phyloP scores from a whole-genome alignment of 2,329 filamentous ascomycete genomes.

The Westerdykella sp. region DNA sequence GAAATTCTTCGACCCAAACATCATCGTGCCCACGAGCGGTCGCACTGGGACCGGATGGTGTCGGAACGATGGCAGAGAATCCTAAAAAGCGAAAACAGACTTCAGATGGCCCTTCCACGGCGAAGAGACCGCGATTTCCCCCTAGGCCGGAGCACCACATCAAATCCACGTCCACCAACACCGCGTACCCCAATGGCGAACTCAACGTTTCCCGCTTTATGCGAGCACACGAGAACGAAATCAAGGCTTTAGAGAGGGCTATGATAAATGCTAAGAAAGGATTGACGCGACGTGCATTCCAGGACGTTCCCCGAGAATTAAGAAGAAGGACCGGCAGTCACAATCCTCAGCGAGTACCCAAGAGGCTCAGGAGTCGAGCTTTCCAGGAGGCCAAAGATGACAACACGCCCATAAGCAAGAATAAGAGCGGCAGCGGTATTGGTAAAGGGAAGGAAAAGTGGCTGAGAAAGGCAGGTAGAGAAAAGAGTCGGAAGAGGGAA shows the following conservation, averaged over 20 bases:
- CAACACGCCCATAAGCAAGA: constrained; percentile 76
- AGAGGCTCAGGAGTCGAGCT: constrained; percentile 64
- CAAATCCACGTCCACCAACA: constrained; percentile 25
- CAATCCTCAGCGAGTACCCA: constrained; percentile 85
- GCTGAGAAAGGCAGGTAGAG: constrained; percentile 69
- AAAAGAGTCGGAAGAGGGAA: constrained; percentile 59
- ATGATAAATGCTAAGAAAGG: constrained; percentile 67
- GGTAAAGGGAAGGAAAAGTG: constrained; percentile 41
- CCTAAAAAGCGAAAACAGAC: constrained; percentile 21
- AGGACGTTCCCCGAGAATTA: constrained; percentile 79
- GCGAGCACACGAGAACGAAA: constrained; percentile 80
- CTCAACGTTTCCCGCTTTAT: constrained; percentile 82
- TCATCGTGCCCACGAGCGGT: too few species aligned
- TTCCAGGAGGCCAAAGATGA: constrained; percentile 74
- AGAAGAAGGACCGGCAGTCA: constrained; percentile 87
- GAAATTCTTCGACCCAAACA: too few species aligned
- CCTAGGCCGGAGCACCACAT: constrained; percentile 23
- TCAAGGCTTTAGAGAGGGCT: constrained; percentile 73
- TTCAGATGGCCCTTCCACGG: constrained; percentile 3
- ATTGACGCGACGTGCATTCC: constrained; percentile 70
- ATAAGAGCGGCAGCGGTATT: constrained; percentile 54
- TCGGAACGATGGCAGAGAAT: constrained; percentile 11
- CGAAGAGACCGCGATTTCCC: constrained; percentile 25
- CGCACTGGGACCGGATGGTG: neutral
- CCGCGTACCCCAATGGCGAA: constrained; percentile 63